phyloP scores from a whole-genome alignment of 306 rosid species.

The Cicer bijugum region DNA sequence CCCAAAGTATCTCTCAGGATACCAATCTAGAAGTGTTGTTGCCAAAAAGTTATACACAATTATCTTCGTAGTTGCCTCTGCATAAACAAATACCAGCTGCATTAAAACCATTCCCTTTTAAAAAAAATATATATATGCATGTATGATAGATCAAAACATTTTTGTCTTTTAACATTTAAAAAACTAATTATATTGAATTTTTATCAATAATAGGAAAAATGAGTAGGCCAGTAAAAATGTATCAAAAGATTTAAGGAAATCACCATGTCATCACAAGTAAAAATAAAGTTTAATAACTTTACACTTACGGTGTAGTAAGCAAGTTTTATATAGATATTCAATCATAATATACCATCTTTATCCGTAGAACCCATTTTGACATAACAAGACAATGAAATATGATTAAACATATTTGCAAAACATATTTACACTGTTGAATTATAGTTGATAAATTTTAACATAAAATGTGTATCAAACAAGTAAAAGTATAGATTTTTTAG shows the following conservation, averaged over 20 bases:
- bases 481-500: background rate
- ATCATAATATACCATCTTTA: background rate
- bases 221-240: conserved; percentile 11
- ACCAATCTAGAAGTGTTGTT: conserved; percentile 37
- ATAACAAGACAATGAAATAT: background rate
- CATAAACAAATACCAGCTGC: conserved; percentile 39
- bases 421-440: background rate
- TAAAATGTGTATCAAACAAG: background rate
- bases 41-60: conserved; percentile 14
- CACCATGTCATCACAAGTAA: conserved; percentile 11
- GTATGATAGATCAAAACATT: conserved; percentile 6
- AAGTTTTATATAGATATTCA: background rate
- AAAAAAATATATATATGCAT: background rate
- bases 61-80: conserved; percentile 78
- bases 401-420: background rate
- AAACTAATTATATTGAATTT: background rate
- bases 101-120: conserved; percentile 24
- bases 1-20: conserved; percentile 19
- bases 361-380: background rate
- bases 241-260: conserved; percentile 24
- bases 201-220: background rate
- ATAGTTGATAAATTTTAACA: background rate
- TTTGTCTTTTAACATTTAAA: background rate
- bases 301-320: background rate
- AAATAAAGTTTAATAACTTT: background rate